These are phyloP conservation scores for Teratosphaeria epicoccoides DNA, from an alignment of 2,329 filamentous ascomycete genomes.

Conservation along the genomic window DNA sequence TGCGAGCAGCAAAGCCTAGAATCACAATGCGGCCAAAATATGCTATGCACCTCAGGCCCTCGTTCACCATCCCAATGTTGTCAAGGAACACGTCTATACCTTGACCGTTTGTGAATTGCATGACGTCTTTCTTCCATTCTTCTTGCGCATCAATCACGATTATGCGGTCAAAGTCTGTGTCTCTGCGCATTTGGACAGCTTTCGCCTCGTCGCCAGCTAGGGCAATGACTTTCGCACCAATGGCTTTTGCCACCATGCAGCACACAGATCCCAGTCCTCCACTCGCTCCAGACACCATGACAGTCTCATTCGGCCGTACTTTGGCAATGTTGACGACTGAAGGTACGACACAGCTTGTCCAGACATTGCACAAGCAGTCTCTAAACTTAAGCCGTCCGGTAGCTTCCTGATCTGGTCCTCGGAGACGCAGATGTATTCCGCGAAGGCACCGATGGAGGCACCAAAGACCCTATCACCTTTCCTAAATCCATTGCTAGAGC, in stretches of 20 bases:
- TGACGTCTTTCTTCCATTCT: slow-evolving; percentile 43
- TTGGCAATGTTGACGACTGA: slow-evolving; percentile 35
- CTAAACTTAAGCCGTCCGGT: slow-evolving; percentile 36
- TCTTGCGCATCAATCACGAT: slow-evolving; percentile 32
- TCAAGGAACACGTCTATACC: slow-evolving; percentile 51
- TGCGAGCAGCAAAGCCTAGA: slow-evolving; percentile 48
- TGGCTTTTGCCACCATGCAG: slow-evolving; percentile 43
- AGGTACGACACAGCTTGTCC: slow-evolving; percentile 45
- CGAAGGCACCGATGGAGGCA: slow-evolving; percentile 41
- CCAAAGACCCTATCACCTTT: slow-evolving; percentile 47
- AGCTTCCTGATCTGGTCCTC: slow-evolving; percentile 33
- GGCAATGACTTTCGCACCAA: slow-evolving; percentile 45
- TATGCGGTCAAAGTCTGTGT: slow-evolving; percentile 18
- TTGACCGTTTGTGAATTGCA: slow-evolving; percentile 35
- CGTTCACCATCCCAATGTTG: slow-evolving; percentile 46
- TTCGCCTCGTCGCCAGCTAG: slow-evolving; percentile 41
- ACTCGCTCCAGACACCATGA: slow-evolving; percentile 46
- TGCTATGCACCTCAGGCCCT: slow-evolving; percentile 43
- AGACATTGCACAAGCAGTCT: slow-evolving; percentile 43
- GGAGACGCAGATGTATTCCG: slow-evolving; percentile 39
- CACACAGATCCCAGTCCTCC: slow-evolving; percentile 48
- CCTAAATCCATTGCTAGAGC: slow-evolving; percentile 22
- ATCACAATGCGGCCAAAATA: slow-evolving; percentile 46
- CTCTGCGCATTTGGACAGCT: slow-evolving; percentile 22
- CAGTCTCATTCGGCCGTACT: slow-evolving; percentile 37